Percentiles rank a stretch among this genome's conserved stretches.
Conservation (phyloP, 169 alveolate species). For the Plasmodium vivax region DNA sequence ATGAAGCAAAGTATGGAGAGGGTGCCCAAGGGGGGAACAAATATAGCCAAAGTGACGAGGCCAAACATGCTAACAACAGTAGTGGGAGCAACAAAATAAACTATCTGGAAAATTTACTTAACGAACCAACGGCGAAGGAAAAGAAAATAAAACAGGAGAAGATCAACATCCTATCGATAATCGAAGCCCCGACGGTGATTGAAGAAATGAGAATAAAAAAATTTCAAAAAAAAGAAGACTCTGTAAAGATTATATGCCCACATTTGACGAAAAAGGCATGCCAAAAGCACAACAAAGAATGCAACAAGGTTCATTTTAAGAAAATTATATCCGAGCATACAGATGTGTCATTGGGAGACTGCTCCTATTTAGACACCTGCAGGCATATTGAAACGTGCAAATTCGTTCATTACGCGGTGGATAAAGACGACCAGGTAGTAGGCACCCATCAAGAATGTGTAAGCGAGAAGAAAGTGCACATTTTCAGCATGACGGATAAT, state of each 20-base stretch:
- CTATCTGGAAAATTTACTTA: conserved; percentile 50
- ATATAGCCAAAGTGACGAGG: neutral
- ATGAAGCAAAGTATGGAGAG: conserved; percentile 4
- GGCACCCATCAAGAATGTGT: conserved; percentile 20
- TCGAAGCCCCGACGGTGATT: conserved; percentile 78
- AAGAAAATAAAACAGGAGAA: conserved; percentile 63
- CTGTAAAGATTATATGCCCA: conserved; percentile 79
- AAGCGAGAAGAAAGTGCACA: conserved; percentile 17
- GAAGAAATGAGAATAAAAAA: conserved; percentile 75
- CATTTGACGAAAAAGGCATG: conserved; percentile 81
- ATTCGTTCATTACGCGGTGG: conserved; percentile 93
- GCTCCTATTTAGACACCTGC: conserved; percentile 96
- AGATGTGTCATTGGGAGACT: conserved; percentile 89
- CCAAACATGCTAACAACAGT: neutral
- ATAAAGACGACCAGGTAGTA: conserved; percentile 78
- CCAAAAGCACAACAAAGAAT: conserved; percentile 72
- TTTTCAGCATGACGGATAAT: conserved; percentile 13
- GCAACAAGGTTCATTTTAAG: conserved; percentile 78
- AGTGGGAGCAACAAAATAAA: conserved; percentile 24
- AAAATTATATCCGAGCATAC: conserved; percentile 81
- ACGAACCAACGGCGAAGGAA: conserved; percentile 75
- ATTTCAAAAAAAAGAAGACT: conserved; percentile 78
- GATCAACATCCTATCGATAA: conserved; percentile 69
- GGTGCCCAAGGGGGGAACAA: neutral
- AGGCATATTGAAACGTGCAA: conserved; percentile 92